Evolutionary conservation across 805 yeast species (phyloP), one percentile per base, ranked within the genome.

Genomic region (Starmera caribaea): DNA sequence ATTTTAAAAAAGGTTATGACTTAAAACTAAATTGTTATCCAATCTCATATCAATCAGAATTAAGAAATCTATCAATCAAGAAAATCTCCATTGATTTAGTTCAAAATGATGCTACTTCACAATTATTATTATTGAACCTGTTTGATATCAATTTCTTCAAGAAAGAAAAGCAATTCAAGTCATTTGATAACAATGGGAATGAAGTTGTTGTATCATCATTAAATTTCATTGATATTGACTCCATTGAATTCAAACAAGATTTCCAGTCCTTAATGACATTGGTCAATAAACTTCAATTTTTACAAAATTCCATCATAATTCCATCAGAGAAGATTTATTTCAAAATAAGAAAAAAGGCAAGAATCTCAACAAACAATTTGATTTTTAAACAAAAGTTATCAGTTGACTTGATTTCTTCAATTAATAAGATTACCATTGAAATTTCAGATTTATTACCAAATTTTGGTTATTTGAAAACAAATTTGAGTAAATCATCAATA

Each of bases 11-110:
- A 1, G 9, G 21, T 0, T 14, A 17, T 33, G 35, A 33, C 12
- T 4, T 73, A 5, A 54, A 48, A 24, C 28, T 55, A 0, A 54
- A 60, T 2, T 38, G 72, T 0, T 58, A 66, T 10, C 81, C 82
- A 1, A 44, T 75, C 1, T 62, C 73, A 0, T 71, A 52, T 44
- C 66, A 65, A 37, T 61, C 71, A 9, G 38, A 48, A 1, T 53
- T 54, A 5, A 58, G 61, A 5, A 51, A 49, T 4, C 38, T 73
- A 10, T 54, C 49, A 4, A 51, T 71, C 7, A 61, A 62, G 6
- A 63, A 62, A 36, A 41, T 69, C 2, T 30, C 56, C 2, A 15
- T 66, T 3, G 34, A 30, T 11, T 38, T 30, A 4, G 28, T 36
- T 1, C 42, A 43, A 11, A 48, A 51, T 14, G 46, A 63, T 10